phyloP scores from a whole-genome alignment of 1,139 yeast species.

The Geotrichum histeridarum region DNA sequence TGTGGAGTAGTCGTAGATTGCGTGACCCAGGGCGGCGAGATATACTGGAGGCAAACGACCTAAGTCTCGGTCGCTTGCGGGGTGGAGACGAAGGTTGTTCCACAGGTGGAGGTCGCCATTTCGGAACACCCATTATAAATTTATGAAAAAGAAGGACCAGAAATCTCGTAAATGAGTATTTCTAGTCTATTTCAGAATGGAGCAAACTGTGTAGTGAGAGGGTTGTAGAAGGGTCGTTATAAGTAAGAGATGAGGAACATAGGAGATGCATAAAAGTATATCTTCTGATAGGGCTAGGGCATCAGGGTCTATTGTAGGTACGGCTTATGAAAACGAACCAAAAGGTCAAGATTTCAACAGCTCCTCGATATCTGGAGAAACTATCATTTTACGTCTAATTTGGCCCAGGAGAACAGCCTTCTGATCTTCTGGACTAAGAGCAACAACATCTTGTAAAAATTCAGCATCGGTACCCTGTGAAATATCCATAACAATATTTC shows the following conservation, averaged over 20 bases:
- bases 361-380: constrained; percentile 43
- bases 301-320: neutral
- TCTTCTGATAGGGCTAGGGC: neutral
- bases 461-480: constrained; percentile 66
- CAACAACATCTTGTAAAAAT: constrained; percentile 71
- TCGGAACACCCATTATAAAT: constrained; percentile 6
- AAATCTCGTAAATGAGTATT: neutral
- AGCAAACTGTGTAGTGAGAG: no score
- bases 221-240: no score
- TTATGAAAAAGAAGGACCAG: neutral
- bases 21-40: neutral
- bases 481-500: constrained; percentile 64
- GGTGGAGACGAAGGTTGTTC: constrained; percentile 6
- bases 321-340: neutral
- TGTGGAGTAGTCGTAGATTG: neutral
- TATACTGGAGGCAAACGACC: neutral
- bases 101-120: constrained; percentile 8
- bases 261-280: no score
- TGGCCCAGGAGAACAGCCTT: constrained; percentile 58
- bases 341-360: neutral
- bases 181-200: no score
- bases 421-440: constrained; percentile 47
- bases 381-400: constrained; percentile 52
- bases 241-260: no score
- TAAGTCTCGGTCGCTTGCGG: constrained; percentile 7